phyloP scores from a whole-genome alignment of 169 alveolate genomes.

The Cystoisospora suis region DNA sequence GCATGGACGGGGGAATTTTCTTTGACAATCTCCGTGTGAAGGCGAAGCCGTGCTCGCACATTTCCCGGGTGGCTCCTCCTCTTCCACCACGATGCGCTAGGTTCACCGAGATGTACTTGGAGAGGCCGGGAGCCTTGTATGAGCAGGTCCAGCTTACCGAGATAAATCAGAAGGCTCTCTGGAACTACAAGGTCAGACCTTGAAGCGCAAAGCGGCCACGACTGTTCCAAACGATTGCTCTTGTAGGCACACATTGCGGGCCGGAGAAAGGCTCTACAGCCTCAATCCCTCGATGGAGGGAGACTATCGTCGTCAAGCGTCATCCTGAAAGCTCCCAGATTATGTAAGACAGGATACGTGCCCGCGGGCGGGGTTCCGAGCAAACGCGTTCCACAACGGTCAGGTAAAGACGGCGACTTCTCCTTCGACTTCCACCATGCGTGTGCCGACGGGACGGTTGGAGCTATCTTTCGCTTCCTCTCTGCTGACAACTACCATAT shows the following conservation, averaged over 20 bases:
- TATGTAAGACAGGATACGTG: slow-evolving; percentile 60
- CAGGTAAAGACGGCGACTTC: slow-evolving; percentile 71
- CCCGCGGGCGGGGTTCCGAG: not conserved
- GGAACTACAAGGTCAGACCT: slow-evolving; percentile 63
- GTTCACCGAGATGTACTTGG: slow-evolving; percentile 62
- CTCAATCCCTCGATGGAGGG: slow-evolving; percentile 50
- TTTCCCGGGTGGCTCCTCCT: slow-evolving; percentile 59
- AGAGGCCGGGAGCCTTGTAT: slow-evolving; percentile 58
- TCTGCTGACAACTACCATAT: slow-evolving; percentile 53
- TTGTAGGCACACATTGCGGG: slow-evolving; percentile 32
- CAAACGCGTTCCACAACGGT: too few species aligned
- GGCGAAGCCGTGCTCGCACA: slow-evolving; percentile 69
- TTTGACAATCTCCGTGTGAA: slow-evolving; percentile 66
- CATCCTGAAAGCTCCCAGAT: slow-evolving; percentile 58
- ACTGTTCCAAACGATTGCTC: not conserved
- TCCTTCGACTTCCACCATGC: slow-evolving; percentile 70
- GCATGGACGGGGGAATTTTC: slow-evolving; percentile 72
- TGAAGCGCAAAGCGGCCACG: not conserved
- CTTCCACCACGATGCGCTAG: slow-evolving; percentile 71
- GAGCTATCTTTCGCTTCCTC: slow-evolving; percentile 67
- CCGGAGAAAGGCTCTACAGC: slow-evolving; percentile 19
- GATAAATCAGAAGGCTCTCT: slow-evolving; percentile 38
- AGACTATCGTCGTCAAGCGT: slow-evolving; percentile 43
- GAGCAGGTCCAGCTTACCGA: slow-evolving; percentile 21
- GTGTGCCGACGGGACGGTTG: slow-evolving; percentile 63